Evolutionary conservation across 108 stramenopile genomes (phyloP).

Genomic region (Cyclotella sp.): DNA sequence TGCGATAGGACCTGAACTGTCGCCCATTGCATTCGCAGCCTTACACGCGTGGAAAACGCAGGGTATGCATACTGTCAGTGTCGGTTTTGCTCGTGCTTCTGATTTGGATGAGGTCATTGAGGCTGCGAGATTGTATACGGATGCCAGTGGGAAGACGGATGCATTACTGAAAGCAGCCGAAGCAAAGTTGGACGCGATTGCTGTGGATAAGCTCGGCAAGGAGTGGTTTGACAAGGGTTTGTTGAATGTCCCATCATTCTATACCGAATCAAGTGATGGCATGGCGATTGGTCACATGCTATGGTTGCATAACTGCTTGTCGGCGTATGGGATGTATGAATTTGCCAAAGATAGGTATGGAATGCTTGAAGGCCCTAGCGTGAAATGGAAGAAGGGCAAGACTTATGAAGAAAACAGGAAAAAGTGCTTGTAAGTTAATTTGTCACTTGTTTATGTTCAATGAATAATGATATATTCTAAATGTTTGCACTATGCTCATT

Average conservation of each 20-base stretch:
- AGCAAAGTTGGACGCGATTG: constrained; percentile 30
- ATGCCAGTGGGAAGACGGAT: constrained; percentile 23
- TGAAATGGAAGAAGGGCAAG: constrained; percentile 48
- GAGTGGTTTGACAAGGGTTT: constrained; percentile 67
- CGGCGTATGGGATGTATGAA: constrained; percentile 66
- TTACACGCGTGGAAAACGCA: constrained; percentile 60
- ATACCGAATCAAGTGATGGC: constrained; percentile 43
- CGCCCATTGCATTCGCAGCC: constrained; percentile 72
- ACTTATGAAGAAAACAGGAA: constrained; percentile 55
- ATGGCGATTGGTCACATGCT: constrained; percentile 62
- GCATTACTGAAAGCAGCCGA: constrained; percentile 43
- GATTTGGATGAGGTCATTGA: constrained; percentile 81
- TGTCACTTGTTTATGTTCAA: neutral
- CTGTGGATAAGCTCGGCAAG: constrained; percentile 53
- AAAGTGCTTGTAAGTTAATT: constrained; percentile 38
- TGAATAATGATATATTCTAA: neutral
- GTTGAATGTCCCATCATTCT: constrained; percentile 56
- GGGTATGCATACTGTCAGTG: constrained; percentile 56
- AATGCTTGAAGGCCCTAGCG: constrained; percentile 13
- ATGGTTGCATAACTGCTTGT: constrained; percentile 59
- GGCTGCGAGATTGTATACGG: constrained; percentile 59
- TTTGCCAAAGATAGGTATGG: constrained; percentile 56
- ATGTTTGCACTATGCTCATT: neutral
- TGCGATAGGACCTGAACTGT: constrained; percentile 57
- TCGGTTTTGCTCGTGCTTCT: constrained; percentile 73